Evolutionary conservation across 1,139 yeast genomes (phyloP), one percentile per base, ranked within the genome.

Genomic region (Saccharomyces hybrid): DNA sequence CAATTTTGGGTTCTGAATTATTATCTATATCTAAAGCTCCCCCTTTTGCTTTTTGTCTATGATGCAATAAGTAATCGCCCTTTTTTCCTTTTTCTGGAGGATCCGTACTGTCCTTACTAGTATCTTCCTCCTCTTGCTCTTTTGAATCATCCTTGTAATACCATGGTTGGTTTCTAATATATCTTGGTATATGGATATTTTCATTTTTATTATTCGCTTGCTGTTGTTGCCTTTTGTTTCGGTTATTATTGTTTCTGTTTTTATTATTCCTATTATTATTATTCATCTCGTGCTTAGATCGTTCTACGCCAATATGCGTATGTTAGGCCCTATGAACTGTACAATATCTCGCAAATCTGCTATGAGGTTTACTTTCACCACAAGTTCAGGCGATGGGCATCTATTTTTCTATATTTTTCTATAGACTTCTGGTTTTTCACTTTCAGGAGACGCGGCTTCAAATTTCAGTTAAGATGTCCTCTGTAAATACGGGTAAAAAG

Each of bases 131-230:
- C 49, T 26, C 14, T 2, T 16, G 28, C n/a, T 23, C 25, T 13
- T 20, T 48, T 1, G 46, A 3, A 4, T 47, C 48, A 32, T 56
- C 57, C 29, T 60, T 57, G 51, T 64, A 64, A 47, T 60, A 68
- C 71, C 71, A 68, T 25, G 71, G 71, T 51, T 64, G 63, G 29
- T 62, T 56, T 57, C 62, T 65, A 46, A 68, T 68, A 52, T 66
- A 68, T 34, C 57, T 57, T 2, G 71, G 71, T 11, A 68, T 60
- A 52, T 67, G 70, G 5, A 59, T 59, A 53, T 67, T 67, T 50
- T 62, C 67, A 23, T 58, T 53, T 14, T 49, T 53, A 23, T 51
- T 11, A 9, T 38, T 38, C 13, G 44, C 44, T 38, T 16, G 44
- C 11, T 38, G 44, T 16, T 9, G 44, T 5, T 38, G 44, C 44